phyloP scores from a whole-genome alignment of 2,329 filamentous ascomycete genomes.

The Xylariaceae sp. region DNA sequence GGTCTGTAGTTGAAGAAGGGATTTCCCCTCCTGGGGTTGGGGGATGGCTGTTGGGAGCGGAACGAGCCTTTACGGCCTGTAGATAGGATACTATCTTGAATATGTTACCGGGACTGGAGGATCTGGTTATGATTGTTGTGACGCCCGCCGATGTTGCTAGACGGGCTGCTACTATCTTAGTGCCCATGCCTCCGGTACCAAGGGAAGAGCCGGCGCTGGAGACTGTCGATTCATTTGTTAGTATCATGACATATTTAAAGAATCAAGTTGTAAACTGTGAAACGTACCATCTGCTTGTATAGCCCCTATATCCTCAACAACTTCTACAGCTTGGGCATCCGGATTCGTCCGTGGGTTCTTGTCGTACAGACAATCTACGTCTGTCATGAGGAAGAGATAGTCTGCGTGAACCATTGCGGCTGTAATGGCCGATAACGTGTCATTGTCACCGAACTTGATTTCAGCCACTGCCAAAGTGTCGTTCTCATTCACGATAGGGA shows the following conservation, averaged over 20 bases:
- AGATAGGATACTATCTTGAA: conserved; percentile 79
- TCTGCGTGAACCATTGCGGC: conserved; percentile 97
- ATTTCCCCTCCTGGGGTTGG: conserved; percentile 20
- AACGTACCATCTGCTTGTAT: conserved; percentile 72
- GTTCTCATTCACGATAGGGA: conserved; percentile 98
- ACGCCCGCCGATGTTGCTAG: conserved; percentile 92
- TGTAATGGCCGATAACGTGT: conserved; percentile 93
- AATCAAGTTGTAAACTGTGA: neutral
- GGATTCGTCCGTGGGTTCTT: conserved; percentile 85
- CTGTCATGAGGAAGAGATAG: conserved; percentile 96
- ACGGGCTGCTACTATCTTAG: conserved; percentile 90
- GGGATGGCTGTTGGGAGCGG: conserved; percentile 21
- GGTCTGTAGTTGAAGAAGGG: conserved; percentile 29
- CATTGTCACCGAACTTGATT: conserved; percentile 99
- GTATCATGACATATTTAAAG: neutral
- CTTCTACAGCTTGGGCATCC: conserved; percentile 83
- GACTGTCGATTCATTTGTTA: conserved; percentile 44
- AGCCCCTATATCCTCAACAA: conserved; percentile 81
- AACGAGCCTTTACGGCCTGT: conserved; percentile 53
- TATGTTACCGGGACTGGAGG: conserved; percentile 91
- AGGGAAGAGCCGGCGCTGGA: conserved; percentile 84
- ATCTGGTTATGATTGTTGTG: conserved; percentile 91
- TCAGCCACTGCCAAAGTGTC: conserved; percentile 94
- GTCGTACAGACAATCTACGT: conserved; percentile 96
- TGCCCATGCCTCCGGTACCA: conserved; percentile 95